phyloP scores from a whole-genome alignment of 306 rosid genomes.

The Elaeagnus macrophylla region DNA sequence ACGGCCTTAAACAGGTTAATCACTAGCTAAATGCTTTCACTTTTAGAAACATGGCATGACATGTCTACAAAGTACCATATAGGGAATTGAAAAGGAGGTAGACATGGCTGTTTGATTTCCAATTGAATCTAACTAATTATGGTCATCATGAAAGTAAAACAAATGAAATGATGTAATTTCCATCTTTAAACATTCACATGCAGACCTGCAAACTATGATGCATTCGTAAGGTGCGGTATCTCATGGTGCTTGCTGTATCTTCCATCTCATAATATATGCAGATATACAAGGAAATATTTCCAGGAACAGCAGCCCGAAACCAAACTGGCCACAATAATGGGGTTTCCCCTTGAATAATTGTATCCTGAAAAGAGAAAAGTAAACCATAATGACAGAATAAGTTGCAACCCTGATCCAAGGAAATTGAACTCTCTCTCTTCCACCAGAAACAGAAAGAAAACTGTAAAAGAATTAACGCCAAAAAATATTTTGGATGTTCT shows the following conservation, averaged over 20 bases:
- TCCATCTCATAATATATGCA: slow-evolving; percentile 87
- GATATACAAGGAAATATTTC: slow-evolving; percentile 60
- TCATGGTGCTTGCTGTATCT: slow-evolving; percentile 60
- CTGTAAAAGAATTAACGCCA: slow-evolving; percentile 5
- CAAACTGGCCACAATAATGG: slow-evolving; percentile 92
- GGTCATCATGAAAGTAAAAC: background rate
- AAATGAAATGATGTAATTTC: slow-evolving; percentile 11
- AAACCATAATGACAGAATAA: slow-evolving; percentile 24
- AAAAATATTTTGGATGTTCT: slow-evolving; percentile 23
- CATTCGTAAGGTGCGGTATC: slow-evolving; percentile 78
- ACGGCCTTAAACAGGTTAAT: no score
- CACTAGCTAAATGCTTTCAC: no score
- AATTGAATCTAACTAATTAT: background rate
- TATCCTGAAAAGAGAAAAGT: slow-evolving; percentile 43
- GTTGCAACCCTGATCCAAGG: slow-evolving; percentile 5
- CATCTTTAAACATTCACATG: slow-evolving; percentile 11
- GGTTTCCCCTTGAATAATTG: slow-evolving; percentile 48
- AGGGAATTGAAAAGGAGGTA: background rate
- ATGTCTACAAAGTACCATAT: background rate
- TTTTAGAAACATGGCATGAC: background rate
- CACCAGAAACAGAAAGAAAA: background rate
- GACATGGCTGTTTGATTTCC: background rate
- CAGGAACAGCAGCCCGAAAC: slow-evolving; percentile 92
- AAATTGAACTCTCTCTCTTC: no score
- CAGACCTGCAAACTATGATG: slow-evolving; percentile 80